phyloP scores from a whole-genome alignment of 345 rosid species.

The Eucalyptus regnans region DNA sequence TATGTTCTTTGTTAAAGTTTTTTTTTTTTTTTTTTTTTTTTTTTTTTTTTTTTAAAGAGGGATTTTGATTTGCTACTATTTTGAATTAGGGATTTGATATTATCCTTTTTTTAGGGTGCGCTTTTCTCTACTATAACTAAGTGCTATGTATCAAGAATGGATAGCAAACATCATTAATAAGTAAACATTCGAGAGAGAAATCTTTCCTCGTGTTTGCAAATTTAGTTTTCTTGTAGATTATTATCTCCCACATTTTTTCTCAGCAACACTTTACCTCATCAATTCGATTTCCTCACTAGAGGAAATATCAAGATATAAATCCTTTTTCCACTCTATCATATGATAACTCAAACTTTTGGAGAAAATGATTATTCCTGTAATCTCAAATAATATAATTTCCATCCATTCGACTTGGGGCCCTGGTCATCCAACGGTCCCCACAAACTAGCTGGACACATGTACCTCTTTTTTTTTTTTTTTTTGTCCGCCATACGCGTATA shows the following conservation, averaged over 20 bases:
- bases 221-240: background rate
- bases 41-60: no score
- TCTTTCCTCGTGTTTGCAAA: background rate
- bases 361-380: background rate
- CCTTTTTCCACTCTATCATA: background rate
- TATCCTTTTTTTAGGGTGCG: background rate
- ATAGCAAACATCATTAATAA: background rate
- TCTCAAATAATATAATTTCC: background rate
- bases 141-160: background rate
- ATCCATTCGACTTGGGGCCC: background rate
- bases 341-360: background rate
- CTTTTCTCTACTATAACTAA: background rate
- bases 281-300: background rate
- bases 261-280: background rate
- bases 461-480: no score
- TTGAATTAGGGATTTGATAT: background rate
- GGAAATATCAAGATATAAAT: background rate
- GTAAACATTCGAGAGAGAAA: background rate
- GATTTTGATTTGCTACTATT: no score
- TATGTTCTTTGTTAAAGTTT: no score
- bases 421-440: background rate
- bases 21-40: no score
- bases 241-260: background rate
- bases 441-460: background rate
- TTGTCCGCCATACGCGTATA: background rate